Percentiles rank a stretch among this genome's conserved stretches.
phyloP scores from a whole-genome alignment of 1,284 basidiomycete genomes.

The Singerocomus rubriflavus region DNA sequence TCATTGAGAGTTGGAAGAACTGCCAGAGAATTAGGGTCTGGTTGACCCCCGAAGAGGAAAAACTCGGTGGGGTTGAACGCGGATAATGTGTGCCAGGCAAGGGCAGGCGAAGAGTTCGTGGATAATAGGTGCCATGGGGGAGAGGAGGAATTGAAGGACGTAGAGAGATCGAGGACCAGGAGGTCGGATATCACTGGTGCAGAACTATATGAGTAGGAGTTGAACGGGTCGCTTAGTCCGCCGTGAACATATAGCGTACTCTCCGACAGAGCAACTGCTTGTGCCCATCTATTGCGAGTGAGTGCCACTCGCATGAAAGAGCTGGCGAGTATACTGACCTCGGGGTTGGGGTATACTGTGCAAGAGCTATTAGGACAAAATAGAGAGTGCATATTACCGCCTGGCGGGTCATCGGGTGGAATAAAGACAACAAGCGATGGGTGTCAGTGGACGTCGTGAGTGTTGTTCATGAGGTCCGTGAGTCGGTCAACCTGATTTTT shows the following conservation, averaged over 20 bases:
- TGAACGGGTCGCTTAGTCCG: conserved; percentile 71
- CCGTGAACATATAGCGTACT: conserved; percentile 71
- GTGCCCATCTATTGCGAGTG: conserved; percentile 70
- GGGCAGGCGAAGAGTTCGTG: conserved; percentile 50
- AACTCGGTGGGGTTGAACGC: conserved; percentile 52
- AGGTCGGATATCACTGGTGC: conserved; percentile 73
- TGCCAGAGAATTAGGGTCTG: conserved; percentile 54
- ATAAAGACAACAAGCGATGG: conserved; percentile 16
- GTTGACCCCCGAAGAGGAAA: conserved; percentile 74
- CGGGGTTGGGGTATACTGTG: conserved; percentile 26
- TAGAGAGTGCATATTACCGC: conserved; percentile 11
- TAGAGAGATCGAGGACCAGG: conserved; percentile 62
- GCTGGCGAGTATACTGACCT: conserved; percentile 15
- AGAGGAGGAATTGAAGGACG: conserved; percentile 52
- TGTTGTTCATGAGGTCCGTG: conserved; percentile 17
- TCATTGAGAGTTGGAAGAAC: conserved; percentile 54
- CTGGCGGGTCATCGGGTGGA: conserved; percentile 5
- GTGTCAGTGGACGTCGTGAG: conserved; percentile 12
- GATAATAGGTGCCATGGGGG: conserved; percentile 66
- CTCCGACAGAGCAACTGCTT: conserved; percentile 60
- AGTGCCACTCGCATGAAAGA: conserved; percentile 2
- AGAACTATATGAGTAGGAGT: conserved; percentile 66
- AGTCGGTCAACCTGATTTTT: background rate
- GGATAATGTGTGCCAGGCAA: conserved; percentile 81
- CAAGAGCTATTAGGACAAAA: conserved; percentile 15